Base-by-base conservation (phyloP, 192 early-diverging fungal species). In the Radiomyces spectabilis region DNA sequence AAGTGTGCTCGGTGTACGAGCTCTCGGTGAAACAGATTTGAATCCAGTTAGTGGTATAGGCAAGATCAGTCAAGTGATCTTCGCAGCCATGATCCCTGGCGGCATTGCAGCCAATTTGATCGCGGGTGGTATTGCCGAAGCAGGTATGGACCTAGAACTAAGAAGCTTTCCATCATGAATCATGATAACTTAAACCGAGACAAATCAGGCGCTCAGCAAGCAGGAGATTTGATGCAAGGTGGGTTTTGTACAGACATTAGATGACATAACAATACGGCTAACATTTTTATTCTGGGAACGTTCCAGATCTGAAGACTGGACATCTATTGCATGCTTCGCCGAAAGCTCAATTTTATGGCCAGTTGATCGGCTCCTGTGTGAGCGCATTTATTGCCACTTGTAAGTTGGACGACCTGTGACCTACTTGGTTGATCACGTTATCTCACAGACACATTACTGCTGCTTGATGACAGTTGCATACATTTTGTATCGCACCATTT, bases 31-130 rank as follows among this genome's bases (percentile, higher is more conserved):
- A 8, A 92, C 89, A 0, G 91, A 93, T 56, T 53, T 88, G 49
- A 91, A 90, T 62, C 89, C 89, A 0, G 84, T 89, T 10, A 80
- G 80, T 10, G 85, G 88, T 31, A 86, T 93, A 41, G 89, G 83
- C 26, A 93, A 93, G 58, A 80, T 89, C 21, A 85, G 85, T 26
- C 91, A 93, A 65, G 78, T 93, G 25, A 71, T 89, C 27, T 91
- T 92, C 75, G 88, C 85, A 5, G 83, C 77, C 24, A 60, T 89
- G 10, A 77, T 85, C 44, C 83, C 86, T 3, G 84, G 84, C 4
- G 75, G 74, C 6, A 72, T 87, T 24, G 78, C 82, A 1, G 82
- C 79, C 49, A 89, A 91, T 71, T 55, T 91, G 59, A 75, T 89
- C 42, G 82, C 84, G 21, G 88, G 88, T 41, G 79, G 84, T 7